phyloP scores from a whole-genome alignment of 2,329 filamentous ascomycete genomes.

The Aspergillus pseudoglaucus region DNA sequence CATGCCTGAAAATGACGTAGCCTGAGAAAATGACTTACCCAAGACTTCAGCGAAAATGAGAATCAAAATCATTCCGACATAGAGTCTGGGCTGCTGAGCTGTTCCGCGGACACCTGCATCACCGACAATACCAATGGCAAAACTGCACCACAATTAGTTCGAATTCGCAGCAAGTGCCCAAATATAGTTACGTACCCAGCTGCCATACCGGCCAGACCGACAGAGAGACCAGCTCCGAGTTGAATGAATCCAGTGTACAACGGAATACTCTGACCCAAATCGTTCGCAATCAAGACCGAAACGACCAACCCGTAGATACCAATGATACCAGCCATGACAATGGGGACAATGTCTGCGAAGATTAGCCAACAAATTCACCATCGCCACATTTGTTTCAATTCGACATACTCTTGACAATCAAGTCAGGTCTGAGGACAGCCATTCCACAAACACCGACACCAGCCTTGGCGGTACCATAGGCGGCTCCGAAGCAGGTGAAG shows the following conservation, averaged over 20 bases:
- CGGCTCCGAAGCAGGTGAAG: slow-evolving; percentile 93
- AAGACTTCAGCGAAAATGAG: slow-evolving; percentile 99
- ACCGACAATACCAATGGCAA: slow-evolving; percentile 78
- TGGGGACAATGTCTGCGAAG: slow-evolving; percentile 83
- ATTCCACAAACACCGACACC: slow-evolving; percentile 97
- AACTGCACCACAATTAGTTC: slow-evolving; percentile 40
- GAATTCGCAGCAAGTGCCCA: not conserved
- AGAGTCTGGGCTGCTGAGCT: slow-evolving; percentile 55
- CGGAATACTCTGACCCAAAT: slow-evolving; percentile 63
- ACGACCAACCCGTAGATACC: slow-evolving; percentile 95
- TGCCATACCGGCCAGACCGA: slow-evolving; percentile 75
- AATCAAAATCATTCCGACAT: slow-evolving; percentile 97
- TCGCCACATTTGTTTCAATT: not conserved
- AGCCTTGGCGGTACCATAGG: slow-evolving; percentile 98
- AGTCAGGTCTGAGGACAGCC: slow-evolving; percentile 94
- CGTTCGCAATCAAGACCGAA: slow-evolving; percentile 78
- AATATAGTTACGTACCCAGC: slow-evolving; percentile 47
- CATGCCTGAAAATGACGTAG: not conserved
- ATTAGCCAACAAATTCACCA: slow-evolving; percentile 10
- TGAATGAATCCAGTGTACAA: slow-evolving; percentile 81
- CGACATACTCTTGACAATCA: slow-evolving; percentile 96
- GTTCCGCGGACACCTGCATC: slow-evolving; percentile 48
- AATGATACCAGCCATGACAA: slow-evolving; percentile 99
- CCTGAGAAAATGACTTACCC: slow-evolving; percentile 56
- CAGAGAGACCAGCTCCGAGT: slow-evolving; percentile 73